phyloP scores from a whole-genome alignment of 202 grass and related monocot species.

The Hordeum pubiflorum region DNA sequence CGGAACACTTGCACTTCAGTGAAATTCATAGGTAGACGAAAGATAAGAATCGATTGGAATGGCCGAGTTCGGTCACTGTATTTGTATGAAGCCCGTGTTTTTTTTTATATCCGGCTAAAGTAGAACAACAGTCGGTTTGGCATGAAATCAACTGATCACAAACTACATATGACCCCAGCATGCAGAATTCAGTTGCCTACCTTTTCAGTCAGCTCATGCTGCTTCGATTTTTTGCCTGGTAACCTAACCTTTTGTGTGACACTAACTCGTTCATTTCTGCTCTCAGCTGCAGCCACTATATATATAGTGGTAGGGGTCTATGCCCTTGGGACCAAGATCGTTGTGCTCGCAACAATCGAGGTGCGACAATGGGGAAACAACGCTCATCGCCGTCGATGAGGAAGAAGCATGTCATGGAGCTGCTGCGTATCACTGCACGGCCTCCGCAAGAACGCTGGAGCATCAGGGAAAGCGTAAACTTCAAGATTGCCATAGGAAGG shows the following conservation, averaged over 20 bases:
- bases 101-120: background rate
- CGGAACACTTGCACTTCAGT: background rate
- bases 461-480: constrained; percentile 28
- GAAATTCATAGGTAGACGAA: background rate
- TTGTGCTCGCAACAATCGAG: background rate
- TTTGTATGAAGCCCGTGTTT: background rate
- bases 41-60: background rate
- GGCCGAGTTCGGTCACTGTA: background rate
- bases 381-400: background rate
- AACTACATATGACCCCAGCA: background rate
- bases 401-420: background rate
- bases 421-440: background rate
- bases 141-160: background rate
- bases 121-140: background rate
- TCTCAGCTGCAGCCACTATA: background rate
- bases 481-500: constrained; percentile 24
- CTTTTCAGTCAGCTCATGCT: background rate
- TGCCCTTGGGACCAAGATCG: background rate
- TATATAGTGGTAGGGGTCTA: background rate
- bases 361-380: background rate
- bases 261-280: background rate
- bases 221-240: background rate
- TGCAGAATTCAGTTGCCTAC: background rate
- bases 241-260: background rate
- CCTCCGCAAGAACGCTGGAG: constrained; percentile 29